phyloP scores from a whole-genome alignment of 1,284 basidiomycete genomes.

The Veloboletus limbatus region DNA sequence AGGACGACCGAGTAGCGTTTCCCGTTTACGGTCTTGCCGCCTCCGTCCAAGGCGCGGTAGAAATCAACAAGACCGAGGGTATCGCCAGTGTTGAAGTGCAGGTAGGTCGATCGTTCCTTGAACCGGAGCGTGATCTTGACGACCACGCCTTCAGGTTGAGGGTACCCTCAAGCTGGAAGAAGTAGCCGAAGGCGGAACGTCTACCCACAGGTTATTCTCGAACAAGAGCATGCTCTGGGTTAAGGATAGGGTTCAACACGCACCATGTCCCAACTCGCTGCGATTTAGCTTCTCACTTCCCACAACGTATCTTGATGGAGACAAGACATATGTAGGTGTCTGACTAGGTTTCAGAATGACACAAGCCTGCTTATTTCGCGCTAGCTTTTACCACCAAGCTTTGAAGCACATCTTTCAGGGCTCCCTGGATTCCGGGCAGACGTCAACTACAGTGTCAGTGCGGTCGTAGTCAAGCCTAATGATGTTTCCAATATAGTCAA shows the following conservation, averaged over 20 bases:
- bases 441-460: conserved; percentile 57
- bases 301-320: conserved; percentile 52
- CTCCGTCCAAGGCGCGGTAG: conserved; percentile 54
- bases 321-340: conserved; percentile 53
- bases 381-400: conserved; percentile 64
- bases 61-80: conserved; percentile 53
- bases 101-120: conserved; percentile 32
- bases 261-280: conserved; percentile 50
- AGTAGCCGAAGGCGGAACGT: conserved; percentile 61
- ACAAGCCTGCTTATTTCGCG: conserved; percentile 6
- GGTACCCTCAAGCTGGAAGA: conserved; percentile 58
- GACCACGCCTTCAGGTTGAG: conserved; percentile 47
- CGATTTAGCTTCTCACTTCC: conserved; percentile 58
- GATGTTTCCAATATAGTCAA: conserved; percentile 41
- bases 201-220: conserved; percentile 49
- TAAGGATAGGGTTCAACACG: conserved; percentile 40
- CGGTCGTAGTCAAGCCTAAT: conserved; percentile 42
- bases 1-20: conserved; percentile 45
- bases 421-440: conserved; percentile 64
- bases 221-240: conserved; percentile 56
- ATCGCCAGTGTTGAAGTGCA: conserved; percentile 62
- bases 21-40: conserved; percentile 59
- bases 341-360: not conserved
- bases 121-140: conserved; percentile 15
- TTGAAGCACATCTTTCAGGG: conserved; percentile 56